Evolutionary conservation across 2,329 filamentous ascomycete genomes (phyloP).

Genomic region (Claviceps paspali): DNA sequence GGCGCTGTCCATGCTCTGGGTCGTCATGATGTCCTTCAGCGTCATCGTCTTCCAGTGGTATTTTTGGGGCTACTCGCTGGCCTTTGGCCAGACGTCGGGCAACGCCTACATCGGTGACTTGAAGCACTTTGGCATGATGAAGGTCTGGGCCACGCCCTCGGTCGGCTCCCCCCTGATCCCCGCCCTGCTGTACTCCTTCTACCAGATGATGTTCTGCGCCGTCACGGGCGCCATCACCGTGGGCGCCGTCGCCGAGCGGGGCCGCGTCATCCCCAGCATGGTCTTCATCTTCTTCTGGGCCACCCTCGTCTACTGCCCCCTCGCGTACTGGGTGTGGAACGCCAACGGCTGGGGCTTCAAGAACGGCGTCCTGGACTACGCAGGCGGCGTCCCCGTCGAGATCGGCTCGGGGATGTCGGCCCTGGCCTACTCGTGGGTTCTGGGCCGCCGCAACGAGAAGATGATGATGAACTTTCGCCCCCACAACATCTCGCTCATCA

Average conservation of each 20-base stretch:
- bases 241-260: conserved; percentile 85
- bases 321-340: conserved; percentile 97
- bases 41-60: conserved; percentile 98
- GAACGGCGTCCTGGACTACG: conserved; percentile 90
- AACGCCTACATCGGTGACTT: conserved; percentile 90
- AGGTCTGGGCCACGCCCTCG: conserved; percentile 70
- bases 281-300: conserved; percentile 95
- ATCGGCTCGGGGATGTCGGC: conserved; percentile 89
- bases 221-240: conserved; percentile 85
- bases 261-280: conserved; percentile 83
- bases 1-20: conserved; percentile 92
- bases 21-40: conserved; percentile 84
- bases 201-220: conserved; percentile 97
- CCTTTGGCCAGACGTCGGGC: conserved; percentile 67
- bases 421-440: conserved; percentile 86
- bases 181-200: conserved; percentile 84
- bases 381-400: conserved; percentile 92
- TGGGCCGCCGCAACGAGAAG: conserved; percentile 91
- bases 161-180: conserved; percentile 80
- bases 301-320: conserved; percentile 90
- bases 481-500: conserved; percentile 96
- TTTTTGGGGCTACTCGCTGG: conserved; percentile 96
- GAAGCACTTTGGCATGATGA: conserved; percentile 74
- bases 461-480: conserved; percentile 99
- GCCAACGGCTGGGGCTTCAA: conserved; percentile 82